Base-by-base conservation (phyloP, 768 basidiomycete genomes). In the Xanthoconium purpureum region DNA sequence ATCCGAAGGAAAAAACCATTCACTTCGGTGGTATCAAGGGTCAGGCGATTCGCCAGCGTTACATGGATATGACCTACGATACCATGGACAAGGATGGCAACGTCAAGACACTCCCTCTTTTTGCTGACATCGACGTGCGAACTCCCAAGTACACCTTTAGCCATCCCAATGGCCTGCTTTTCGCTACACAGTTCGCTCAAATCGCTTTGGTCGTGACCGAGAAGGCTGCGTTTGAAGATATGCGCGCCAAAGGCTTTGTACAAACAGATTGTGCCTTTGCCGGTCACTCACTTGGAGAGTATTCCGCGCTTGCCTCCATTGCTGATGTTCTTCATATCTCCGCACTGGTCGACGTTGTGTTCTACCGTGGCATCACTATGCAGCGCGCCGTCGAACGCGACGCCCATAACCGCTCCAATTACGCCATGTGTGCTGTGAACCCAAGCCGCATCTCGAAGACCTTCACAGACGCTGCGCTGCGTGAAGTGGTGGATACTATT, bases 291-390 rank as follows among this genome's bases (percentile, higher is more conserved):
- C 82, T 99, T 28, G 97, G 97, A 65, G 97, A 99, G 75, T 99
- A 98, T 72, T 98, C 97, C 40, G 96, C 97, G 3, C 82, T 99
- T 5, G 97, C 97, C 2, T 96, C 96, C 10, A 97, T 99, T 63
- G 96, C 96, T 28, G 95, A 96, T 71, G 92, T 98, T 51, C 84
- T 98, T 36, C 91, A 93, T 46, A 93, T 98, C 64, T 93, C 96
- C 18, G 85, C 93, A 3, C 85, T 98, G 47, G 93, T 95, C 66
- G 97, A 99, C 63, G 92, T 99, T 66, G 96, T 99, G 29, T 99
- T 99, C 82, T 99, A 98, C 74, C 93, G 97, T 71, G 97, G 97
- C 64, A 95, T 99, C 69, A 99, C 97, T 36, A 99, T 98, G 97
- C 97, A 98, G 69, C 93, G 97, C 24, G 97, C 97, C 29, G 97